Base-by-base conservation (phyloP, 2,329 filamentous ascomycete species). In the Diaporthe caulivora region DNA sequence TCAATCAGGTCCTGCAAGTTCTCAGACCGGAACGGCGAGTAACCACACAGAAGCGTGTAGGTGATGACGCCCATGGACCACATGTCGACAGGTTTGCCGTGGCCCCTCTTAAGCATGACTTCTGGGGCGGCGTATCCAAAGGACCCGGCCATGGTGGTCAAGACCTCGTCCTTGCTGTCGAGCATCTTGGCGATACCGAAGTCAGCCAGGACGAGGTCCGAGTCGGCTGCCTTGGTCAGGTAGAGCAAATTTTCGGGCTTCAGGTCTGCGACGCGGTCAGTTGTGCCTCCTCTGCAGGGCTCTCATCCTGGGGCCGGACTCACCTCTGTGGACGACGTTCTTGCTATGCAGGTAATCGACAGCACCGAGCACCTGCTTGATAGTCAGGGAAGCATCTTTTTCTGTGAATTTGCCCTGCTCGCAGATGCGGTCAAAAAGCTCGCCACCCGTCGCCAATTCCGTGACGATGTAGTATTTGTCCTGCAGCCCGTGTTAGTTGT, bases 391-490 rank as follows among this genome's bases (percentile, higher is more conserved):
- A 17, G 95, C 95, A 85, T 99, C 97, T 86, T 98, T 98, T 83
- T 99, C 97, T 18, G 97, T 99, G 85, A 98, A 99, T 82, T 95
- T 97, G 79, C 97, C 97, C 84, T 97, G 94, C 81, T 98, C 95
- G 86, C 97, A 99, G 79, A 99, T 99, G 72, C 97, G 93, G 81
- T 99, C 97, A 83, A 99, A 99, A 76, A 99, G 86, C 86, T 99
- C 97, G 82, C 97, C 97, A 77, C 97, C 97, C 0, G 94, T 98
- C 54, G 97, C 97, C 72, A 99, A 89, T 84, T 99, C 93, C 42
- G 97, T 99, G 79, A 99, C 95, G 78, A 99, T 98, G 84, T 99
- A 99, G 87, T 98, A 99, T 87, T 99, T 99, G 87, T 99, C 97
- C 95, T 98, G 79, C 40, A 37, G 13, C 78, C 70, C 69, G 78